Base-by-base conservation (phyloP, 495 filamentous ascomycete species). In the Acidiella bohemica region DNA sequence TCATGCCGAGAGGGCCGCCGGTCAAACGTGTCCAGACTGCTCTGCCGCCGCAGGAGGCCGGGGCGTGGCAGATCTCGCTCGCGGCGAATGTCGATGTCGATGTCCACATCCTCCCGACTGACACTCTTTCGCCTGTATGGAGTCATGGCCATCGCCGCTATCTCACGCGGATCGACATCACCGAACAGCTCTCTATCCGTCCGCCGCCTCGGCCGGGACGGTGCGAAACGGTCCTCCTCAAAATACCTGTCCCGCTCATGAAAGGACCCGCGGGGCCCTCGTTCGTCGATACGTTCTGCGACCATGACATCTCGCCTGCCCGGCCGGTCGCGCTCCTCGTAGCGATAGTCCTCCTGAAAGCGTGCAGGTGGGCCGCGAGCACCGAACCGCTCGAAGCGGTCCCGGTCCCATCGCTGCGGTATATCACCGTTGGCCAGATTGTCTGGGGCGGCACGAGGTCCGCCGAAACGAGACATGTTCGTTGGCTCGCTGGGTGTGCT, bases 11-110 rank as follows among this genome's bases (percentile, higher is more conserved):
- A 51, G 2, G 78, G 74, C 42, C 72, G 67, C 21, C 79, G 72
- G 60, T 84, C 79, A 50, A 79, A 83, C 0, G 78, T 81, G 56
- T 82, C 78, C 21, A 81, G 60, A 36, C 74, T 79, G 13, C 75
- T 80, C 50, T 80, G 77, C 9, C 78, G 66, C 41, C 78, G 67
- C 42, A 78, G 48, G 23, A 78, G 61, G 12, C 64, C 68, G n/a
- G 78, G 78, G 23, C 67, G 63, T 24, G 59, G 59, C 54, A 54
- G 59, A 43, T 26, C 65, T 23, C 24, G 36, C 17, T 65, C 59
- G 39, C 42, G 64, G 12, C 37, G 32, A 20, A 35, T 27, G 16
- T 50, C 41, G 12, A 36, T 24, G 13, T 50, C 42, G n/a, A n/a
- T n/a, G n/a, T n/a, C n/a, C n/a, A n/a, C n/a, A 4, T 47, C 44